These are phyloP conservation scores for Madurella fahalii DNA, from an alignment of 2,329 filamentous ascomycete genomes.

Conservation along the genomic window DNA sequence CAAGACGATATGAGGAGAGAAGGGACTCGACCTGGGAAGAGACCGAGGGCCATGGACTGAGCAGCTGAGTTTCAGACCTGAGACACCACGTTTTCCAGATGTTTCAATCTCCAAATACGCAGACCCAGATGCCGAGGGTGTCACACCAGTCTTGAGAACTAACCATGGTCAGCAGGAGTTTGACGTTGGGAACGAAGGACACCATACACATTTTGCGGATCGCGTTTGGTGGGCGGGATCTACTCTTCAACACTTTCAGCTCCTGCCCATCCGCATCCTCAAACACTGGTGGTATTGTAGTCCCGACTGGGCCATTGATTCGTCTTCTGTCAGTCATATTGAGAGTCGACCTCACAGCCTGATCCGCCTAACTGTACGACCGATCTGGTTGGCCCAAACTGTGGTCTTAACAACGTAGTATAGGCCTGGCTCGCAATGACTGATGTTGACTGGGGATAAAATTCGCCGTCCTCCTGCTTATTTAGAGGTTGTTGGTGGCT, in stretches of 20 bases:
- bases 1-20: conserved; percentile 87
- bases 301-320: conserved; percentile 80
- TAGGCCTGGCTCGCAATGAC: neutral
- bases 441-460: too few relatives aligned
- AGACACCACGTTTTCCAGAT: conserved; percentile 36
- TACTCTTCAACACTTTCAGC: conserved; percentile 40
- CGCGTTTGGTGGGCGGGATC: conserved; percentile 61
- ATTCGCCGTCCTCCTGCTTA: too few relatives aligned
- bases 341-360: neutral
- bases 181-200: conserved; percentile 2
- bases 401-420: neutral
- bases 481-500: too few relatives aligned
- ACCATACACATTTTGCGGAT: conserved; percentile 82
- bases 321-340: conserved; percentile 79
- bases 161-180: conserved; percentile 10
- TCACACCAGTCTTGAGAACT: conserved; percentile 89
- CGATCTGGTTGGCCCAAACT: neutral
- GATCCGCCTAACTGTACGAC: neutral
- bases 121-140: conserved; percentile 89
- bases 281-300: conserved; percentile 69
- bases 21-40: conserved; percentile 82
- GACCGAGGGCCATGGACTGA: conserved; percentile 91
- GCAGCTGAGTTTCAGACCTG: conserved; percentile 82
- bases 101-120: conserved; percentile 72
- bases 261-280: conserved; percentile 42